A percentile compares a stretch with the other conserved stretches of the same genome.
Evolutionary conservation across 768 basidiomycete genomes (phyloP).

Genomic region (Pholiota molesta): DNA sequence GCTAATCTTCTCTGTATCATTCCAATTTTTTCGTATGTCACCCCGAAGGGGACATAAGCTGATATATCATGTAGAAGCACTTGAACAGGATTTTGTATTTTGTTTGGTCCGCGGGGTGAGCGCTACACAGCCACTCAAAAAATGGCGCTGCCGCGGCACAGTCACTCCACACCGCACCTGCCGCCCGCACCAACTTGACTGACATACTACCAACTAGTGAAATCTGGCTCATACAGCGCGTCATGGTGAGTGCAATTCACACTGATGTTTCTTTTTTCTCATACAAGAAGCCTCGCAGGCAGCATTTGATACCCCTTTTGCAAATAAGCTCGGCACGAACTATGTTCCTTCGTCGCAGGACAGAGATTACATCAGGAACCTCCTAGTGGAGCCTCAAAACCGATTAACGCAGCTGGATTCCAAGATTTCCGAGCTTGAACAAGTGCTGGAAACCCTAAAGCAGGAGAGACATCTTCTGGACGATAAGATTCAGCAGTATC

Average conservation of each 20-base stretch:
- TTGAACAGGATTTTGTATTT: too few relatives aligned
- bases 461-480: background rate
- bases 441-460: slow-evolving; percentile 2
- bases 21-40: slow-evolving; percentile 99
- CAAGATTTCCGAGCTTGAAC: slow-evolving; percentile 12
- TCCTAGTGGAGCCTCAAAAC: slow-evolving; percentile 12
- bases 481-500: slow-evolving; percentile 12
- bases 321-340: slow-evolving; percentile 17
- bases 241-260: too few relatives aligned
- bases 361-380: slow-evolving; percentile 12
- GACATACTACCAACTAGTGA: too few relatives aligned
- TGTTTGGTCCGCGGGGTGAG: too few relatives aligned
- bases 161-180: too few relatives aligned
- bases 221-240: too few relatives aligned
- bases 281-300: too few relatives aligned
- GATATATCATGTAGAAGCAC: background rate
- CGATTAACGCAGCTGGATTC: slow-evolving; percentile 5
- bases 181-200: too few relatives aligned
- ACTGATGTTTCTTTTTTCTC: too few relatives aligned
- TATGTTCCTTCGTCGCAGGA: slow-evolving; percentile 14
- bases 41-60: slow-evolving; percentile 78
- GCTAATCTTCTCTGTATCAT: slow-evolving; percentile 99
- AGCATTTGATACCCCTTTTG: slow-evolving; percentile 50
- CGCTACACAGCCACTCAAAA: too few relatives aligned
- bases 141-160: too few relatives aligned